Conservation (phyloP, 2,329 filamentous ascomycete genomes). For the Penicillium hesseltinei region DNA sequence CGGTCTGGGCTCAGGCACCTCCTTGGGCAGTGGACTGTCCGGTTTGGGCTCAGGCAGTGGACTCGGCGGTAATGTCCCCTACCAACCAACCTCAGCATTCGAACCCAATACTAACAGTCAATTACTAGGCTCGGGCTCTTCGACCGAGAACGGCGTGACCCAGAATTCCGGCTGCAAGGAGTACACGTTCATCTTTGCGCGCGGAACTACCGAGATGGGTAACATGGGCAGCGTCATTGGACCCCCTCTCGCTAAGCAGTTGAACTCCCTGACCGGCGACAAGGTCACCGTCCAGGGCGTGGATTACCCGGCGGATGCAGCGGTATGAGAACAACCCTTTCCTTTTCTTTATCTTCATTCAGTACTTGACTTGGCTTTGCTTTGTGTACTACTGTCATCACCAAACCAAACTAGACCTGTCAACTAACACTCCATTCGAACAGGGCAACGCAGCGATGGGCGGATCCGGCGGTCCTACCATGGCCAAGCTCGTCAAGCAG, state of each 20-base stretch:
- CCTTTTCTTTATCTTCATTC: too few relatives aligned
- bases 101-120: conserved; percentile 13
- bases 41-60: too few relatives aligned
- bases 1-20: too few relatives aligned
- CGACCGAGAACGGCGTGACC: conserved; percentile 40
- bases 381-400: too few relatives aligned
- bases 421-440: neutral
- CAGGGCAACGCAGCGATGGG: conserved; percentile 31
- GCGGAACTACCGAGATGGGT: conserved; percentile 43
- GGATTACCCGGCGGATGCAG: conserved; percentile 30
- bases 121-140: conserved; percentile 19
- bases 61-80: neutral
- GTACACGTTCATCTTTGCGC: conserved; percentile 46
- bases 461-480: conserved; percentile 28
- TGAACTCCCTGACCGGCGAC: conserved; percentile 25
- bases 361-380: neutral
- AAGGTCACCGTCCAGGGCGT: conserved; percentile 36
- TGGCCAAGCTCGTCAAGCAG: conserved; percentile 32
- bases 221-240: conserved; percentile 46
- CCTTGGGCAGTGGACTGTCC: too few relatives aligned
- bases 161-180: conserved; percentile 42
- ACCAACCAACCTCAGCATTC: neutral
- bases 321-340: conserved; percentile 9
- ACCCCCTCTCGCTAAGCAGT: conserved; percentile 32
- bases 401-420: too few relatives aligned